phyloP scores from a whole-genome alignment of 192 early-diverging fungal species.

The Haplosporangium gracile region DNA sequence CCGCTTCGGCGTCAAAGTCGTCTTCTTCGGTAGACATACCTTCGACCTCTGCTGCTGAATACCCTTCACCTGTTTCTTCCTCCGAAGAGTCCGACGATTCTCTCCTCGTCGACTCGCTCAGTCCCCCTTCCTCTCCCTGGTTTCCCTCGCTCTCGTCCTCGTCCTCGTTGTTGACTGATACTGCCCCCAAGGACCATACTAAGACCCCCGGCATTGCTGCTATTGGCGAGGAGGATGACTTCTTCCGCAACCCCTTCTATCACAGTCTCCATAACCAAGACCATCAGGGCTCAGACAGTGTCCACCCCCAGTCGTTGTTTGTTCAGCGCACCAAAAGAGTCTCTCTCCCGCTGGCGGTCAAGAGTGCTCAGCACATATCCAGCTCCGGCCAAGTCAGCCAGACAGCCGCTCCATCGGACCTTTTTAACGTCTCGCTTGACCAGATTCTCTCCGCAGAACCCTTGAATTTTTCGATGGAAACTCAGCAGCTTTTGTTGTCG shows the following conservation, averaged over 20 bases:
- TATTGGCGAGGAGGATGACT: not conserved
- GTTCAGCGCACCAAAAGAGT: not conserved
- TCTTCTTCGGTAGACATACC: not conserved
- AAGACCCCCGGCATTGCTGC: not conserved
- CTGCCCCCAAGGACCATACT: not conserved
- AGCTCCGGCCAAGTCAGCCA: not conserved
- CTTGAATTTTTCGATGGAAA: constrained; percentile 6
- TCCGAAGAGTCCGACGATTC: constrained; percentile 38
- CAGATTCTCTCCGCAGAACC: constrained; percentile 29
- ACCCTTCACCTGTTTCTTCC: constrained; percentile 16
- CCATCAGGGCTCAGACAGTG: not conserved
- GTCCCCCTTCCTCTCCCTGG: constrained; percentile 33
- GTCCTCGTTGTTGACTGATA: not conserved
- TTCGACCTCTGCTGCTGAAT: not conserved
- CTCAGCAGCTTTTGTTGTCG: not conserved
- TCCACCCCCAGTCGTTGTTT: constrained; percentile 10
- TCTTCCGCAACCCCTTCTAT: constrained; percentile 6
- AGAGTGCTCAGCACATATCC: not conserved
- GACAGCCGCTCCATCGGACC: constrained; percentile 44
- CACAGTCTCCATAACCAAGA: not conserved
- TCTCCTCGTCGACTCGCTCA: constrained; percentile 13
- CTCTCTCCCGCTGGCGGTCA: constrained; percentile 6
- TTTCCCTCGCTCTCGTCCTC: not conserved
- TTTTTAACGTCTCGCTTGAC: constrained; percentile 29
- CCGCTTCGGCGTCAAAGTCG: not conserved